Base-by-base conservation (phyloP, 192 early-diverging fungal species). In the Spizellomyces sp. region DNA sequence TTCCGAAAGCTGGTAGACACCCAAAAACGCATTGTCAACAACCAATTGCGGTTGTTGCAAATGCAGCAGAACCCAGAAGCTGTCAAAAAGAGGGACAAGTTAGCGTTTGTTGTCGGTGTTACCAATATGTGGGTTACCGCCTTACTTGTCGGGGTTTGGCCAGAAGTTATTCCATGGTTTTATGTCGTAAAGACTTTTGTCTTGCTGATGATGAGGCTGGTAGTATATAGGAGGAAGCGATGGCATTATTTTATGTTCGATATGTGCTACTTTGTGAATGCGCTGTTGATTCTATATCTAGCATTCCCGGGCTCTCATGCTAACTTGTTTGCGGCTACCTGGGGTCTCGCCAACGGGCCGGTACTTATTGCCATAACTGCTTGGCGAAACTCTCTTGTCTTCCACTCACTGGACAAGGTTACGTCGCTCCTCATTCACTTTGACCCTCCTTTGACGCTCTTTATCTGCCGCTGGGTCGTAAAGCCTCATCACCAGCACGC, bases 321-420 rank as follows among this genome's bases (percentile, higher is more conserved):
- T 15, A 46, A 48, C 19, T 64, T 87, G 15, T 87, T 81, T 58
- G 52, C 69, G 8, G 80, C 82, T 10, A 54, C 66, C 10, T 61
- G 59, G 69, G 70, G 62, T 44, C 62, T 90, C 6, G 82, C 89
- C 17, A 81, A 80, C 75, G 89, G 89, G 12, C 89, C 89, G 52
- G 83, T 90, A 1, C 81, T 82, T n/a, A 84, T 84, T 73, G 89
- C 89, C 0, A 89, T 88, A 48, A 77, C 88, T 60, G 83, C 88
- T 1, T 80, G 78, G 77, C 48, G 74, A 55, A 78, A 76, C 54
- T 79, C 78, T 9, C 65, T 88, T 6, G 85, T 88, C 6, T 85
- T 88, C 54, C 86, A 83, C 73, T 87, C 86, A 5, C 48, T 90
- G 45, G 89, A 90, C 76, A 90, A 90, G 74, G 57, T 74, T 22